Evolutionary conservation across 768 basidiomycete genomes (phyloP).

Genomic region (Trametes maxima): DNA sequence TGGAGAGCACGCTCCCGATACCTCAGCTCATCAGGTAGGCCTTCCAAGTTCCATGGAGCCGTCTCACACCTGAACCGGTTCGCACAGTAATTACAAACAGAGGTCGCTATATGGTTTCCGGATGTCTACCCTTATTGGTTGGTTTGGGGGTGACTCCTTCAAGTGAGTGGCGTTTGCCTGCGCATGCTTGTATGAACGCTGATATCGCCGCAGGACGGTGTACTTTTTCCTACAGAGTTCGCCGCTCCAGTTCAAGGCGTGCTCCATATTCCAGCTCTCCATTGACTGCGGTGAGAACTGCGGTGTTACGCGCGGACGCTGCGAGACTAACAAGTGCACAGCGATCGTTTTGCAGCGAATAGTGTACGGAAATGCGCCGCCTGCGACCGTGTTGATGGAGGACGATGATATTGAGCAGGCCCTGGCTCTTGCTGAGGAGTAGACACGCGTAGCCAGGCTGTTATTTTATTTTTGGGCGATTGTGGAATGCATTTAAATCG

Average conservation of each 20-base stretch:
- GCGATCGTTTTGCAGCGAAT: conserved; percentile 75
- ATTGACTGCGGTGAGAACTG: conserved; percentile 67
- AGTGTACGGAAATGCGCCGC: conserved; percentile 72
- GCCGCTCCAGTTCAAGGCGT: conserved; percentile 80
- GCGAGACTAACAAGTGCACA: conserved; percentile 33
- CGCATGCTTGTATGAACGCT: neutral
- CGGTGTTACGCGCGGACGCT: neutral
- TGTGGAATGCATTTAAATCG: neutral
- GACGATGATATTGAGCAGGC: conserved; percentile 78
- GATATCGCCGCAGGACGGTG: conserved; percentile 49
- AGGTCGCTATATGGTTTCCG: conserved; percentile 85
- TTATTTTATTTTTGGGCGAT: neutral
- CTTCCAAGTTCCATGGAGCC: neutral
- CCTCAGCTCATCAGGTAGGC: conserved; percentile 77
- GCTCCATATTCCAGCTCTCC: conserved; percentile 82
- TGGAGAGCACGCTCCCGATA: conserved; percentile 86
- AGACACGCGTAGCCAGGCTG: conserved; percentile 20
- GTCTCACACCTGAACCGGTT: too few relatives aligned
- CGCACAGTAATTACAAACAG: conserved; percentile 71
- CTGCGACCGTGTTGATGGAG: conserved; percentile 49
- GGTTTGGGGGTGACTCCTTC: conserved; percentile 84
- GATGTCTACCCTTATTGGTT: conserved; percentile 78
- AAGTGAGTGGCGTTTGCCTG: conserved; percentile 52
- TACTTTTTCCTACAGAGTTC: conserved; percentile 80
- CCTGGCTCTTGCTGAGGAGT: conserved; percentile 64